Percentiles rank a stretch among this genome's conserved stretches.
Evolutionary conservation across 2,329 filamentous ascomycete genomes (phyloP).

Genomic region (Colletotrichum destructivum): DNA sequence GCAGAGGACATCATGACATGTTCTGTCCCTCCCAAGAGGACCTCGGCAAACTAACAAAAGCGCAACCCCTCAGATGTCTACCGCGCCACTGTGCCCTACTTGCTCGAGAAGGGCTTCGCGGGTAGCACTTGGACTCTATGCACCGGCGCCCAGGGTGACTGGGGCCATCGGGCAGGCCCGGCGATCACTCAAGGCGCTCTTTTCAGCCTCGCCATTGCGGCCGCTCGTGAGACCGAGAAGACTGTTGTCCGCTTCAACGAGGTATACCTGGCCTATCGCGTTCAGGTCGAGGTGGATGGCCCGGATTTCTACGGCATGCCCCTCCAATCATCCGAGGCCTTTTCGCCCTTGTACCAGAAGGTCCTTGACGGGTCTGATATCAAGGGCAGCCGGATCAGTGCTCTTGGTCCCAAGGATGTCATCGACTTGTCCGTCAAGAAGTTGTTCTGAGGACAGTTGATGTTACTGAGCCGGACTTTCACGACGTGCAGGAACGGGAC

Average conservation of each 20-base stretch:
- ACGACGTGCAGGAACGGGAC: too few species aligned
- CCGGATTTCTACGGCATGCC: neutral
- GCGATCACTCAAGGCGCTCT: conserved; percentile 55
- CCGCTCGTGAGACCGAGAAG: conserved; percentile 47
- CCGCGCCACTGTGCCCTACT: conserved; percentile 50
- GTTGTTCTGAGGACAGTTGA: neutral
- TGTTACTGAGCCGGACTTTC: neutral
- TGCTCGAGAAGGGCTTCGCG: conserved; percentile 46
- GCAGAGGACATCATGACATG: too few species aligned
- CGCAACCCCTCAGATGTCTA: conserved; percentile 47
- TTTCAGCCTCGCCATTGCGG: conserved; percentile 52
- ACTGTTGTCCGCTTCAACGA: conserved; percentile 58
- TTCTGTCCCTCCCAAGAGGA: neutral
- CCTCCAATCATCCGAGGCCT: neutral
- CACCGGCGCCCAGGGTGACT: conserved; percentile 50
- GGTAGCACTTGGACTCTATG: conserved; percentile 52
- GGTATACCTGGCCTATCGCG: conserved; percentile 52
- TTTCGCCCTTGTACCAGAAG: conserved; percentile 5
- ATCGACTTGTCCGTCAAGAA: neutral
- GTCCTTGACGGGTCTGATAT: neutral
- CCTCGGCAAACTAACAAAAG: neutral
- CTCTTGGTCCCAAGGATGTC: neutral
- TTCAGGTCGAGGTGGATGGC: conserved; percentile 46
- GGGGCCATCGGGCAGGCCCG: conserved; percentile 44
- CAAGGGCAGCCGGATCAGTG: conserved; percentile 2